These are phyloP conservation scores for Rhizopogon sp. DNA, from an alignment of 768 basidiomycete species.

Conservation along the genomic window DNA sequence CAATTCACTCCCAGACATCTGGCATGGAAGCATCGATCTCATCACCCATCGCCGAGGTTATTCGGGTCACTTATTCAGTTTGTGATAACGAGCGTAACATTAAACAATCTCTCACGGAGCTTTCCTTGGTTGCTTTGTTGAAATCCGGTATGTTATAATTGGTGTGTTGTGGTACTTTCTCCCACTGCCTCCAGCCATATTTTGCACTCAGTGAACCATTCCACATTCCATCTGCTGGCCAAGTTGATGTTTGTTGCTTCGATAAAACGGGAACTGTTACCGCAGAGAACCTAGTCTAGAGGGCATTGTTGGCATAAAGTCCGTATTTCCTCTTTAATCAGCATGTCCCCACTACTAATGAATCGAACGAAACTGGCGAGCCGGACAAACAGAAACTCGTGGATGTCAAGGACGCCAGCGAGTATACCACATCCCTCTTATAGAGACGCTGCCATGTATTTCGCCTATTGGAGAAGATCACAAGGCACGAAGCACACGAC, in stretches of 20 bases:
- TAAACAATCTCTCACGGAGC: conserved; percentile 34
- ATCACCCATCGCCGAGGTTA: conserved; percentile 17
- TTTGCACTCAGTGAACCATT: conserved; percentile 99
- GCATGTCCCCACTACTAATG: not conserved
- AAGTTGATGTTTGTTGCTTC: conserved; percentile 98
- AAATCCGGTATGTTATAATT: conserved; percentile 67
- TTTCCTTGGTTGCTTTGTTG: conserved; percentile 82
- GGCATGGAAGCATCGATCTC: conserved; percentile 27
- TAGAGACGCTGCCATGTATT: conserved; percentile 32
- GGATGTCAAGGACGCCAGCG: conserved; percentile 68
- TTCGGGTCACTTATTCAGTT: conserved; percentile 41
- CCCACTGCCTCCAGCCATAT: conserved; percentile 64
- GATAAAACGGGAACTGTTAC: conserved; percentile 99
- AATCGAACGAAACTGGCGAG: conserved; percentile 34
- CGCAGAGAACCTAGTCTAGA: conserved; percentile 93
- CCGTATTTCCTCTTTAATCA: conserved; percentile 24
- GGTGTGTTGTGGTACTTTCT: not conserved
- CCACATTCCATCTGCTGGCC: conserved; percentile 92
- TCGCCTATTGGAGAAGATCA: conserved; percentile 25
- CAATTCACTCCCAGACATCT: conserved; percentile 14
- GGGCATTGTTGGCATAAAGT: conserved; percentile 91
- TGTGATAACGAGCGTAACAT: conserved; percentile 47
- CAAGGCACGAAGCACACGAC: not conserved
- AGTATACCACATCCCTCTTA: conserved; percentile 58
- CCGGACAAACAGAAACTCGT: conserved; percentile 62